Conservation (phyloP, 495 filamentous ascomycete species). For the Podospora fimiseda region DNA sequence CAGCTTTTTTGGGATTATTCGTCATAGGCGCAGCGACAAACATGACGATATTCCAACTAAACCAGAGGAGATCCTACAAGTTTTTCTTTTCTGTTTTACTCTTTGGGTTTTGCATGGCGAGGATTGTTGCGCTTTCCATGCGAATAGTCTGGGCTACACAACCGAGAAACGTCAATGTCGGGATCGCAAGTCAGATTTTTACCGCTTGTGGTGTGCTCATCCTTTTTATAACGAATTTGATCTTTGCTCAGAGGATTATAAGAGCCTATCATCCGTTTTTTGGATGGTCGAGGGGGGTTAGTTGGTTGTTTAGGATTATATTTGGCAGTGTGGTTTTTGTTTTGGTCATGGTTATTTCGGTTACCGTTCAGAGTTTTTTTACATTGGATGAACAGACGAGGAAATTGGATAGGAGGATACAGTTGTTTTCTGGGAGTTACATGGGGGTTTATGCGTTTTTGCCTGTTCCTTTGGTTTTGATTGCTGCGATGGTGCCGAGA, state of each 20-base stretch:
- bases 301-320: constrained; percentile 46
- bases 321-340: constrained; percentile 55
- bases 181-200: constrained; percentile 68
- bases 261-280: constrained; percentile 64
- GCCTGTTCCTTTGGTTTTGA: constrained; percentile 57
- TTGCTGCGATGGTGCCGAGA: constrained; percentile 44
- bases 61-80: constrained; percentile 54
- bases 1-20: constrained; percentile 62
- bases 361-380: constrained; percentile 59
- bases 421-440: constrained; percentile 61
- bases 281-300: constrained; percentile 56
- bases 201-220: constrained; percentile 70
- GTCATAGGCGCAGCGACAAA: constrained; percentile 51
- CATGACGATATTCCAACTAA: constrained; percentile 59
- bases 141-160: constrained; percentile 55
- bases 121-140: constrained; percentile 57
- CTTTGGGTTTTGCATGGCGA: constrained; percentile 74
- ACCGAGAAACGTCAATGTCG: constrained; percentile 44
- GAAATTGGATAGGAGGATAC: constrained; percentile 52
- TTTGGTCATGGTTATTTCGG: constrained; percentile 63
- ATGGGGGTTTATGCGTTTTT: constrained; percentile 67
- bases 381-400: constrained; percentile 48
- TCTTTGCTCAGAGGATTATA: constrained; percentile 71
- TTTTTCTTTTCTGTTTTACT: constrained; percentile 66
- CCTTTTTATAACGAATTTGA: constrained; percentile 74